Evolutionary conservation across 1,284 basidiomycete genomes (phyloP).

Genomic region (Schizophyllum amplum): DNA sequence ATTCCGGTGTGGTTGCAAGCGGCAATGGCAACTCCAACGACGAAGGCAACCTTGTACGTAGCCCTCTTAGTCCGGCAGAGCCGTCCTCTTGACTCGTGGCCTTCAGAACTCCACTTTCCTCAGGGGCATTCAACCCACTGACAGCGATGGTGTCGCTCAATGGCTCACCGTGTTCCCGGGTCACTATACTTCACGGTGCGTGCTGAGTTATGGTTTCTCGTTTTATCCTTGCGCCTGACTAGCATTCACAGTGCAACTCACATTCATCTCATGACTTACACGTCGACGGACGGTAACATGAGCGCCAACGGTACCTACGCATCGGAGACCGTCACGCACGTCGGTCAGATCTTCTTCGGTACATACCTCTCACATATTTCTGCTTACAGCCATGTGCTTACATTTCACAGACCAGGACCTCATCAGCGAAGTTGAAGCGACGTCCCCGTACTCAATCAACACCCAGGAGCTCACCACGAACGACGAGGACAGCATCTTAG

Average conservation of each 20-base stretch:
- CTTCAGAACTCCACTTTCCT: conserved; percentile 11
- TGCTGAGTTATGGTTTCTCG: not conserved
- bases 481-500: conserved; percentile 13
- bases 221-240: conserved; percentile 6
- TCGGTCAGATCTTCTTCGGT: conserved; percentile 14
- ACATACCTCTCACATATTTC: no score
- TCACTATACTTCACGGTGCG: conserved; percentile 10
- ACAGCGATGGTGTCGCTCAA: conserved; percentile 13
- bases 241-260: conserved; percentile 15
- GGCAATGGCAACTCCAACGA: conserved; percentile 13
- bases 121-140: conserved; percentile 10
- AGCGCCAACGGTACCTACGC: conserved; percentile 9
- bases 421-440: conserved; percentile 10
- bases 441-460: conserved; percentile 13
- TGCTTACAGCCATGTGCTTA: not conserved
- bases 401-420: conserved; percentile 11
- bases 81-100: not conserved
- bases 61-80: not conserved
- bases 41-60: conserved; percentile 8
- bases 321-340: conserved; percentile 10
- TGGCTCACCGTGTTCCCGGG: conserved; percentile 13
- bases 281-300: conserved; percentile 4
- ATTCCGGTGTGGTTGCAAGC: conserved; percentile 10
- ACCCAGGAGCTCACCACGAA: conserved; percentile 13
- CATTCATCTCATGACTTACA: no score